These are phyloP conservation scores for Brassica cretica DNA, from an alignment of 345 rosid species.

Conservation along the genomic window DNA sequence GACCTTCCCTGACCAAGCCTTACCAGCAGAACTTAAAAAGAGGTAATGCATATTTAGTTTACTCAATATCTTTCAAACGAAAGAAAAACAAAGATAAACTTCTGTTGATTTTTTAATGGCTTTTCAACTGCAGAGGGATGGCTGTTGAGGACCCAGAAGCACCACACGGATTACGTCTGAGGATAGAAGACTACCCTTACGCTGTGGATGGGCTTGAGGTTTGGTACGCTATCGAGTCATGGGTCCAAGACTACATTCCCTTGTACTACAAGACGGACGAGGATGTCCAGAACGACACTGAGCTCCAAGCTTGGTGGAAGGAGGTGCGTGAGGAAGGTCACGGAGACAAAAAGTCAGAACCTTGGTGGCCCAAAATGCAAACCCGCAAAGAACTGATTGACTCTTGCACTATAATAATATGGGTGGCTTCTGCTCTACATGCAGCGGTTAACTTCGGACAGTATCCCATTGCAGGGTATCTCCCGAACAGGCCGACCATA, in stretches of 20 bases:
- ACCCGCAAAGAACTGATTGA: slow-evolving; percentile 49
- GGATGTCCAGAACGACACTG: slow-evolving; percentile 47
- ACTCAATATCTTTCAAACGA: background rate
- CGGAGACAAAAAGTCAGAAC: slow-evolving; percentile 65
- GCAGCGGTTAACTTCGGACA: slow-evolving; percentile 75
- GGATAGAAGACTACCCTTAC: slow-evolving; percentile 68
- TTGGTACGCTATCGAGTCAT: slow-evolving; percentile 65
- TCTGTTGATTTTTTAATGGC: background rate
- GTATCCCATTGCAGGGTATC: slow-evolving; percentile 67
- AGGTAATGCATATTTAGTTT: slow-evolving; percentile 43
- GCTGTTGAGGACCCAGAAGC: slow-evolving; percentile 63
- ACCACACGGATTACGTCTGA: slow-evolving; percentile 55
- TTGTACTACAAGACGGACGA: slow-evolving; percentile 56
- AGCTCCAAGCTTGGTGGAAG: slow-evolving; percentile 79
- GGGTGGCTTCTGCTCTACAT: slow-evolving; percentile 78
- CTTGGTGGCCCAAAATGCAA: slow-evolving; percentile 78
- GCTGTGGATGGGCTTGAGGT: slow-evolving; percentile 78
- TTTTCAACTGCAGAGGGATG: slow-evolving; percentile 52
- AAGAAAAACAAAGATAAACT: background rate
- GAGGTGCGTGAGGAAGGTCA: slow-evolving; percentile 70
- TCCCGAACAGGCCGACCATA: slow-evolving; percentile 60
- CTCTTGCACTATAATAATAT: slow-evolving; percentile 64
- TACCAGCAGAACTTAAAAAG: slow-evolving; percentile 73
- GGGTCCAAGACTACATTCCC: slow-evolving; percentile 62
- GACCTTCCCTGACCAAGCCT: slow-evolving; percentile 66